Conservation (phyloP, 2,329 filamentous ascomycete genomes). For the Cytospora paraplurivora region DNA sequence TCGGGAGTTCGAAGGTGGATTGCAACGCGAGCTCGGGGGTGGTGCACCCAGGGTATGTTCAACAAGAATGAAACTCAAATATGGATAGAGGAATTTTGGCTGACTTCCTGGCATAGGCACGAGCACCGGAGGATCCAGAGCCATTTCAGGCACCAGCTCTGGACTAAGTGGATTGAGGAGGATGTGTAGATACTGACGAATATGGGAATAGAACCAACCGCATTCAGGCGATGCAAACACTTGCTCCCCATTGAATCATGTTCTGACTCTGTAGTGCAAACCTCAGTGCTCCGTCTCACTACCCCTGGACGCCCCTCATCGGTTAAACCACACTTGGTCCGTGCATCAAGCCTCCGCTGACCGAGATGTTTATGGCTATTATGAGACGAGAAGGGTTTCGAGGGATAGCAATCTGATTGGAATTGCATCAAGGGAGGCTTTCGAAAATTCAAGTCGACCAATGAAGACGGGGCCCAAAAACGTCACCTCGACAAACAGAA, state of each 20-base stretch:
- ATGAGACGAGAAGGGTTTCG: no score
- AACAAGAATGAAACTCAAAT: not conserved
- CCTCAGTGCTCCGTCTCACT: not conserved
- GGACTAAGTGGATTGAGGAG: constrained; percentile 33
- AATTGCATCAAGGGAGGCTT: no score
- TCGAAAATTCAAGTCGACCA: no score
- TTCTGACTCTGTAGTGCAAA: not conserved
- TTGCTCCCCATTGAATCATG: not conserved
- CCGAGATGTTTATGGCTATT: no score
- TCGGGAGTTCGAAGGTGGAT: constrained; percentile 70
- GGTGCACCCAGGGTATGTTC: constrained; percentile 65
- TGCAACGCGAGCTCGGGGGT: constrained; percentile 76
- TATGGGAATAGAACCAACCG: not conserved
- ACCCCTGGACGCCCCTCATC: not conserved
- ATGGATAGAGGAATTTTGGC: not conserved
- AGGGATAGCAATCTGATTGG: no score
- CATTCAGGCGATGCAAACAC: not conserved
- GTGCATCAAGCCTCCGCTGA: not conserved
- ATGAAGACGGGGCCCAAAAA: no score
- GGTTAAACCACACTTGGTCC: not conserved
- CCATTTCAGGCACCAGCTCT: constrained; percentile 44
- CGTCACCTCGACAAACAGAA: no score
- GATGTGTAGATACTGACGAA: constrained; percentile 30
- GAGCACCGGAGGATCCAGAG: constrained; percentile 57
- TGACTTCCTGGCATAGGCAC: constrained; percentile 45